Base-by-base conservation (phyloP, 352 stramenopile species). In the Chrysophaeum taylorii region DNA sequence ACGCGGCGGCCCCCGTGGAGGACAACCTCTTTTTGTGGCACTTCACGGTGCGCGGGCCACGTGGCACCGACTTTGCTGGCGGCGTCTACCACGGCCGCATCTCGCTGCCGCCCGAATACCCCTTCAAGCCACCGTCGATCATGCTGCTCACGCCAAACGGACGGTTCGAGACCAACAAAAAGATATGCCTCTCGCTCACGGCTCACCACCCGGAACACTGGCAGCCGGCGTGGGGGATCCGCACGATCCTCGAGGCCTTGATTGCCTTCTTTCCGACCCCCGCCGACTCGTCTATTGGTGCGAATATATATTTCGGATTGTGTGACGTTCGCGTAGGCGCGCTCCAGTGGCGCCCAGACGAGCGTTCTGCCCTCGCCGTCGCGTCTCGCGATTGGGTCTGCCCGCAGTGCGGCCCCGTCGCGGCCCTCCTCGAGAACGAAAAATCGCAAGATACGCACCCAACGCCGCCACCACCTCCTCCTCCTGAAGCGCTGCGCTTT, bases 81-180 rank as follows among this genome's bases (percentile, higher is more conserved):
- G 95, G 95, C 25, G 84, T 98, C 29, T 99, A 98, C 78, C 95
- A 99, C 78, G 95, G 95, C 4, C 87, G 92, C 39, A 98, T 99
- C 74, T 82, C 98, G 25, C 80, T 97, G 37, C 91, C 92, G 35
- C 79, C 87, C 4, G 88, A 96, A 66, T 97, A 95, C 73, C 92
- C 91, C 41, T 96, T 96, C 80, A 96, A 97, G 76, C 95, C 95
- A 25, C 95, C 95, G 7, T 94, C 97, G 81, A 98, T 99, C 76
- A 91, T 98, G 64, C 91, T 99, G 66, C 75, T 97, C 21, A 98
- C 93, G 57, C 89, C 89, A 5, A 98, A 96, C 69, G 95, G 95
- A 37, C 89, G 94, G 39, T 99, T 98, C 78, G 92, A 97, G 80
- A 88, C 94, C 7, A 89, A 89, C 71, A 97, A 93, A 66, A 99